These are phyloP conservation scores for Anisogramma anomala DNA, from an alignment of 2,329 filamentous ascomycete species.

Conservation along the genomic window DNA sequence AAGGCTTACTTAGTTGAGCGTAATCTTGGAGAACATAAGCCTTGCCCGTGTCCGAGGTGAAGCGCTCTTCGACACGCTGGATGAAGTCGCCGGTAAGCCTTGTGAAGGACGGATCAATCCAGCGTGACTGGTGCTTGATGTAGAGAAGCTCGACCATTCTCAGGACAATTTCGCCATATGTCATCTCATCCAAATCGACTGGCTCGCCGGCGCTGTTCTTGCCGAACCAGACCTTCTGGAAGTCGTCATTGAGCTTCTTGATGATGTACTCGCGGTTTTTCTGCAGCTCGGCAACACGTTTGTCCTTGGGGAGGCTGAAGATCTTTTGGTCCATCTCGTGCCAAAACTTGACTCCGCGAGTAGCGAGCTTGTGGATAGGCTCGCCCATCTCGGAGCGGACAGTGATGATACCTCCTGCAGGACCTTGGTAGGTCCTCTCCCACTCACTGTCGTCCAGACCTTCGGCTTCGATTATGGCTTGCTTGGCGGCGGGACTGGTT, in stretches of 20 bases:
- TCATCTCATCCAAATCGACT: constrained; percentile 91
- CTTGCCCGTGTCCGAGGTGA: constrained; percentile 60
- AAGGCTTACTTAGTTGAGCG: constrained; percentile 75
- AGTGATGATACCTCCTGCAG: constrained; percentile 87
- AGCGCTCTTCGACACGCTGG: constrained; percentile 91
- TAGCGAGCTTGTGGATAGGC: constrained; percentile 97
- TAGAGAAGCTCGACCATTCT: constrained; percentile 86
- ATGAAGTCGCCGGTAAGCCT: constrained; percentile 90
- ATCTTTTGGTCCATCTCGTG: constrained; percentile 98
- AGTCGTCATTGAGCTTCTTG: constrained; percentile 89
- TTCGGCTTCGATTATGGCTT: constrained; percentile 76
- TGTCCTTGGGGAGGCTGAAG: constrained; percentile 90
- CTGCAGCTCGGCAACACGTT: constrained; percentile 76
- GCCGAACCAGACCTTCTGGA: constrained; percentile 95
- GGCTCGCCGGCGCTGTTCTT: constrained; percentile 68
- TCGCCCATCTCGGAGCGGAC: constrained; percentile 98
- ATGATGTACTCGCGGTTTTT: constrained; percentile 87
- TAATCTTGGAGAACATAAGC: constrained; percentile 83
- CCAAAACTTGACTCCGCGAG: constrained; percentile 93
- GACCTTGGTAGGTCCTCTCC: constrained; percentile 88
- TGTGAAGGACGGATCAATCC: constrained; percentile 79
- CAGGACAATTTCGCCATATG: constrained; percentile 75
- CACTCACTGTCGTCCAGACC: constrained; percentile 74
- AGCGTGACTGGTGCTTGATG: constrained; percentile 78
- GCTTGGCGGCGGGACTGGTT: constrained; percentile 76